Percentiles rank a stretch among this genome's conserved stretches.
Evolutionary conservation across 495 filamentous ascomycete genomes (phyloP).

Genomic region (Friedmanniomyces simplex): DNA sequence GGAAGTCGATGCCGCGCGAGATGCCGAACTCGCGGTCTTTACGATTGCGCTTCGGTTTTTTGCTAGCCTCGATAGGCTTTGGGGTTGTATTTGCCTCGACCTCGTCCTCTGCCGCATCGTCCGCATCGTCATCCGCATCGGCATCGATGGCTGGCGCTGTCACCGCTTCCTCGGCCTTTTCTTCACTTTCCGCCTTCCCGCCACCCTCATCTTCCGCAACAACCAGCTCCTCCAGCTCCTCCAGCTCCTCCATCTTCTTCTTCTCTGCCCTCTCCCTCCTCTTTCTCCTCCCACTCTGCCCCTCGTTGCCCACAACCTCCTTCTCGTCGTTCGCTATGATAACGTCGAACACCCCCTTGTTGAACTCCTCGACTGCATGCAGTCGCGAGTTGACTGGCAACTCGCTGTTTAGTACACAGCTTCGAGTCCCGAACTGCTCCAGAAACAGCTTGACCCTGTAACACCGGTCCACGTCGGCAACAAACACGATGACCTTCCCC

Average conservation of each 20-base stretch:
- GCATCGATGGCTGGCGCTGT: no score
- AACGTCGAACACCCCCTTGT: constrained; percentile 90
- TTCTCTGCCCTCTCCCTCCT: constrained; percentile 12
- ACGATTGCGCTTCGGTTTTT: constrained; percentile 37
- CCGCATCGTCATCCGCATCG: no score
- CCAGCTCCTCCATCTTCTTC: constrained; percentile 24
- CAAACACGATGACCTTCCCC: constrained; percentile 90
- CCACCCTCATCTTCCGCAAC: not conserved
- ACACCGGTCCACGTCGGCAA: constrained; percentile 82
- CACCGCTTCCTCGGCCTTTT: no score
- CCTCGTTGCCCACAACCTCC: constrained; percentile 57
- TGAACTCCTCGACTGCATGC: constrained; percentile 95
- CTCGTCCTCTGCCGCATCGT: not conserved
- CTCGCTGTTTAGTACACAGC: constrained; percentile 91
- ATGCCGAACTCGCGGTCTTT: constrained; percentile 82
- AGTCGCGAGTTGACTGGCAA: constrained; percentile 84
- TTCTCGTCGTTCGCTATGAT: constrained; percentile 93
- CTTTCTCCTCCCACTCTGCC: constrained; percentile 7
- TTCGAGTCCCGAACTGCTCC: constrained; percentile 90
- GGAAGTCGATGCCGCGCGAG: constrained; percentile 91
- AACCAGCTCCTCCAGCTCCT: constrained; percentile 3
- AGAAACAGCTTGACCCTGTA: constrained; percentile 93
- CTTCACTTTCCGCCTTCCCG: not conserved
- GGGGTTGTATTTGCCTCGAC: not conserved
- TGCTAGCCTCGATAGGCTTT: not conserved